Percentiles rank a stretch among this genome's conserved stretches.
Evolutionary conservation across 371 early-diverging fungal genomes (phyloP).

Genomic region (Dichotomocladium elegans): DNA sequence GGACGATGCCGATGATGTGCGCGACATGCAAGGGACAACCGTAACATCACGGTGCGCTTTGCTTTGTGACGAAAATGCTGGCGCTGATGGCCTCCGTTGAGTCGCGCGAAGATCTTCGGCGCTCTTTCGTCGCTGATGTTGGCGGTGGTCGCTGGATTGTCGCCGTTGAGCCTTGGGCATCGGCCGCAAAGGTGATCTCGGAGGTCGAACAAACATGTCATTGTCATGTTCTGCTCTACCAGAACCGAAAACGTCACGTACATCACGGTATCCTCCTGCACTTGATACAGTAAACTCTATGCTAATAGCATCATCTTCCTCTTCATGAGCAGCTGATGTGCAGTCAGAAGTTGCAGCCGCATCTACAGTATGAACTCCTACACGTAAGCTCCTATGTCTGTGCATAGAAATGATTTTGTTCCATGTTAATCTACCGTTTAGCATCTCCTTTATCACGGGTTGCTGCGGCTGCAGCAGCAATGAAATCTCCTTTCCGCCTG

Average conservation of each 20-base stretch:
- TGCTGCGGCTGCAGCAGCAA: too few species aligned
- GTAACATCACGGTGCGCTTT: not conserved
- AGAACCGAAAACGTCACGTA: constrained; percentile 25
- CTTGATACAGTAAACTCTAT: not conserved
- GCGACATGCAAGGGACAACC: constrained; percentile 7
- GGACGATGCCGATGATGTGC: constrained; percentile 20
- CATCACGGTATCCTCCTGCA: constrained; percentile 20
- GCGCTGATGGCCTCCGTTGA: constrained; percentile 12
- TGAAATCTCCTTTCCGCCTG: not conserved
- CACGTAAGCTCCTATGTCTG: too few species aligned
- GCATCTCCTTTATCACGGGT: not conserved
- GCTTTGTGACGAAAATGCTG: constrained; percentile 7
- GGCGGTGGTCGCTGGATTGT: constrained; percentile 7
- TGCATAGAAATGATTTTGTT: too few species aligned
- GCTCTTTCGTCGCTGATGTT: constrained; percentile 9
- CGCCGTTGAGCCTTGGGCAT: constrained; percentile 4
- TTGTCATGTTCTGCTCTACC: not conserved
- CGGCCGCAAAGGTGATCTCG: constrained; percentile 37
- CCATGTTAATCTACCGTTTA: too few species aligned
- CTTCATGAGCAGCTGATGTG: not conserved
- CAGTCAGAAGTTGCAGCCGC: too few species aligned
- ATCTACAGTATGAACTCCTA: too few species aligned
- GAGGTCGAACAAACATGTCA: constrained; percentile 28
- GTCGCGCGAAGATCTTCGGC: constrained; percentile 9
- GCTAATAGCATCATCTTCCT: not conserved